Conservation (phyloP, 441 rosid species). For the Breynia disticha region DNA sequence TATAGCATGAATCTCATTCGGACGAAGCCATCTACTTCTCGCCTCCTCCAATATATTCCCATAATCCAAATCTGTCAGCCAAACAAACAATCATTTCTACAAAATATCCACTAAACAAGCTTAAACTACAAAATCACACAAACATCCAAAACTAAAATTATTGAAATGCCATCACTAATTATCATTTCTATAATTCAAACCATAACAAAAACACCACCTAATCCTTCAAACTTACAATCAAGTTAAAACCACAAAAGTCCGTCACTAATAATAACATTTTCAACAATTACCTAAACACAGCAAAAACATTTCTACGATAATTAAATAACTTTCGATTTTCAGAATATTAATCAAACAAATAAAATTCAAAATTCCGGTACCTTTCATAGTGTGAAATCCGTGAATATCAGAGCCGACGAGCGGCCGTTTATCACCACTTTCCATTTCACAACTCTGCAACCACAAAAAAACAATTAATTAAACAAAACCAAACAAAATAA, state of each 20-base stretch:
- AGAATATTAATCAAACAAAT: not conserved
- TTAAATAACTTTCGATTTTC: not conserved
- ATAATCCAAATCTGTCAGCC: constrained; percentile 66
- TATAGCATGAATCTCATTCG: constrained; percentile 86
- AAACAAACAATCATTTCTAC: constrained; percentile 6
- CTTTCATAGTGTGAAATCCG: not conserved
- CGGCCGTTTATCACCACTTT: not conserved
- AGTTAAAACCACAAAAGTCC: too few species aligned
- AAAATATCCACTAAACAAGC: not conserved
- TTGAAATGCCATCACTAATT: too few species aligned
- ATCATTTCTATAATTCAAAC: not conserved
- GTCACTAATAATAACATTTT: too few species aligned
- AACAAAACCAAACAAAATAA: too few species aligned
- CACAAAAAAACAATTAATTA: too few species aligned
- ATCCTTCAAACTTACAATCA: too few species aligned
- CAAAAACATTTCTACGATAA: not conserved
- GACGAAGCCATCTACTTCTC: constrained; percentile 86
- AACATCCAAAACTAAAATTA: not conserved
- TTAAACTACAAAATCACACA: not conserved
- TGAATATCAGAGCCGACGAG: not conserved
- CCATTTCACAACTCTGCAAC: too few species aligned
- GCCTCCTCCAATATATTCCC: constrained; percentile 64
- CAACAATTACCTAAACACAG: too few species aligned
- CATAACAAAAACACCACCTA: too few species aligned
- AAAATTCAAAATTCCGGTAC: not conserved